These are phyloP conservation scores for Abelmoschus esculentus DNA, from an alignment of 345 rosid genomes.

Conservation along the genomic window DNA sequence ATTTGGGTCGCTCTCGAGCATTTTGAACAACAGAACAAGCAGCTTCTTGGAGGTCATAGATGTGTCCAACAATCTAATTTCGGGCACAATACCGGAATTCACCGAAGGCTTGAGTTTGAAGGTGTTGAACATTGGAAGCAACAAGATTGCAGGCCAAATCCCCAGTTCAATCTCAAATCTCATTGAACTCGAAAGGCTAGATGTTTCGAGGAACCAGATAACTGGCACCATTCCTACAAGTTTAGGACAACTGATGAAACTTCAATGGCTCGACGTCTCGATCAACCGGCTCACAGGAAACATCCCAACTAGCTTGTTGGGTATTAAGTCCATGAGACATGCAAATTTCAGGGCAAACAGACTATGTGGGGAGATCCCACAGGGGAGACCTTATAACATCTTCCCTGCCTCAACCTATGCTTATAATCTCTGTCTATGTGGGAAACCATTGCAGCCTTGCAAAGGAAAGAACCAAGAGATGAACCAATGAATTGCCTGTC, in stretches of 20 bases:
- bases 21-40: slow-evolving; percentile 67
- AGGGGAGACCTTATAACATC: slow-evolving; percentile 72
- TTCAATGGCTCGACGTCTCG: slow-evolving; percentile 77
- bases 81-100: slow-evolving; percentile 64
- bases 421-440: slow-evolving; percentile 87
- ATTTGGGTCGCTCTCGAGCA: slow-evolving; percentile 51
- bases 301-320: slow-evolving; percentile 64
- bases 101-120: slow-evolving; percentile 52
- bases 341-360: slow-evolving; percentile 80
- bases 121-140: slow-evolving; percentile 64
- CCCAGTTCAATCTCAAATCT: slow-evolving; percentile 72
- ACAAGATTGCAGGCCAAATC: slow-evolving; percentile 58
- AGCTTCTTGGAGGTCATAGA: slow-evolving; percentile 20
- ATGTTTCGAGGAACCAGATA: slow-evolving; percentile 65
- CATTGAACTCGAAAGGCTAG: slow-evolving; percentile 54
- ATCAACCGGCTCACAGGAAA: slow-evolving; percentile 56
- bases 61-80: slow-evolving; percentile 56
- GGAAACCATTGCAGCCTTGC: slow-evolving; percentile 81
- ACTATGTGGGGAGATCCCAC: slow-evolving; percentile 89
- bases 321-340: slow-evolving; percentile 42
- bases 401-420: slow-evolving; percentile 77
- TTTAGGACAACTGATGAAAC: slow-evolving; percentile 47
- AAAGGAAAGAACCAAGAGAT: slow-evolving; percentile 24
- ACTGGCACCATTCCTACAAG: slow-evolving; percentile 56
- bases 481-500: slow-evolving; percentile 71